These are phyloP conservation scores for Phytophthora ohioensis DNA, from an alignment of 352 stramenopile genomes.

Conservation along the genomic window DNA sequence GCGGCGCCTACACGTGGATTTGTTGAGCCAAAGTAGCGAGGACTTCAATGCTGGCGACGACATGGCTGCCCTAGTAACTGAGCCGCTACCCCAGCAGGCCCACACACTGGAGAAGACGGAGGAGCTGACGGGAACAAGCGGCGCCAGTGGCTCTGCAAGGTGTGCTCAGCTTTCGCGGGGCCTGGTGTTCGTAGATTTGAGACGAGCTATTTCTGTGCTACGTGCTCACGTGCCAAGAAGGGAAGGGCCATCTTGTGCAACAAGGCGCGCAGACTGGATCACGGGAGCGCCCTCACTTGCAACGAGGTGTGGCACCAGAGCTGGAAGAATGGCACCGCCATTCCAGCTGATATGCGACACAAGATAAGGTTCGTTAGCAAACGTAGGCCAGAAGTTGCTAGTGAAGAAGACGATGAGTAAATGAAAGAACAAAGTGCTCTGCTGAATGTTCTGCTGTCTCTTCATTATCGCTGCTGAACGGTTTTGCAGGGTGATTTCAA, in stretches of 20 bases:
- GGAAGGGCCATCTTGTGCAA: conserved; percentile 26
- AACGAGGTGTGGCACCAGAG: background rate
- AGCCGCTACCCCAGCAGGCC: background rate
- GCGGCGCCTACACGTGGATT: background rate
- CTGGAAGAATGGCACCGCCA: conserved; percentile 21
- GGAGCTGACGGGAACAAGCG: conserved; percentile 29
- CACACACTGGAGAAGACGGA: conserved; percentile 23
- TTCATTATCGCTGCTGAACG: too few species aligned
- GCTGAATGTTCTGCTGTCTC: too few species aligned
- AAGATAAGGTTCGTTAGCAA: conserved; percentile 25
- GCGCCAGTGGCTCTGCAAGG: conserved; percentile 32
- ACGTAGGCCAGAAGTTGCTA: too few species aligned
- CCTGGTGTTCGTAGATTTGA: conserved; percentile 26
- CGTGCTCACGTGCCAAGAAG: conserved; percentile 13
- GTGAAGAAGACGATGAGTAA: too few species aligned
- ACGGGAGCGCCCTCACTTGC: conserved; percentile 18
- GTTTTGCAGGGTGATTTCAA: too few species aligned
- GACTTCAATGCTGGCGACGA: conserved; percentile 8
- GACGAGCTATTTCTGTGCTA: conserved; percentile 24
- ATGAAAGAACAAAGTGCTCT: too few species aligned
- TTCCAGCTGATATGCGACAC: conserved; percentile 15
- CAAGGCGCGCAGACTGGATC: conserved; percentile 1
- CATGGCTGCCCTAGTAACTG: conserved; percentile 9
- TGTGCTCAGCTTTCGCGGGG: conserved; percentile 26
- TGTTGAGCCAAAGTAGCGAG: background rate